Evolutionary conservation across 176 grass and related monocot species (phyloP).

Genomic region (Avena eriantha): DNA sequence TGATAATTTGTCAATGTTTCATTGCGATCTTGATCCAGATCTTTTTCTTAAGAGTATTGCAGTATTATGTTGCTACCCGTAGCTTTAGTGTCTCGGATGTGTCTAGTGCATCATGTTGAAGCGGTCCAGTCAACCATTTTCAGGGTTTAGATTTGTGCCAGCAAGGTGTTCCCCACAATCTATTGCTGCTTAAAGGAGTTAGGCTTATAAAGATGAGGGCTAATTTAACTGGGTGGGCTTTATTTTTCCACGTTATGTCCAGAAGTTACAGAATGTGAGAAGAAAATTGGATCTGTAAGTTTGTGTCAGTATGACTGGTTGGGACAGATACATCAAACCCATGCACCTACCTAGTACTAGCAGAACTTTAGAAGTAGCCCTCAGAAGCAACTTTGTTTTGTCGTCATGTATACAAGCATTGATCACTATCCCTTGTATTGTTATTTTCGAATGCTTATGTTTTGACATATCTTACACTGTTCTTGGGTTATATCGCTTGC

Average conservation of each 20-base stretch:
- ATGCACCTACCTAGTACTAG: background rate
- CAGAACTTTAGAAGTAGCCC: background rate
- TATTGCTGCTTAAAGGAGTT: constrained; percentile 28
- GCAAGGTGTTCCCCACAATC: background rate
- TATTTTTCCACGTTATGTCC: constrained; percentile 3
- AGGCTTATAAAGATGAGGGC: background rate
- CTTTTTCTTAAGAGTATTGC: background rate
- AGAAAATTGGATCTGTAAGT: background rate
- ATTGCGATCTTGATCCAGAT: background rate
- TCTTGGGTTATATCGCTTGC: constrained; percentile 47
- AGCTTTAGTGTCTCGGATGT: constrained; percentile 11
- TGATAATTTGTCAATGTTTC: background rate
- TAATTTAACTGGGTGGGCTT: constrained; percentile 12
- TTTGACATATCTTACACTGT: constrained; percentile 29
- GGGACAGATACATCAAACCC: background rate
- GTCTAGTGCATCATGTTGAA: background rate
- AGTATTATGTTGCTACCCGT: background rate
- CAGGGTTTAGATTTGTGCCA: constrained; percentile 10
- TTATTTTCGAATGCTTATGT: constrained; percentile 13
- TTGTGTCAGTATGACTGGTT: constrained; percentile 31
- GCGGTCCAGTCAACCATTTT: background rate
- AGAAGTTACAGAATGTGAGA: background rate
- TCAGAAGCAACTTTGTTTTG: constrained; percentile 6
- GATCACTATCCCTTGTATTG: background rate
- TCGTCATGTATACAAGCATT: constrained; percentile 1